A percentile compares a stretch with the other conserved stretches of the same genome.
Evolutionary conservation across 1,284 basidiomycete species (phyloP).

Genomic region (Sanghuangporus sanghuang): DNA sequence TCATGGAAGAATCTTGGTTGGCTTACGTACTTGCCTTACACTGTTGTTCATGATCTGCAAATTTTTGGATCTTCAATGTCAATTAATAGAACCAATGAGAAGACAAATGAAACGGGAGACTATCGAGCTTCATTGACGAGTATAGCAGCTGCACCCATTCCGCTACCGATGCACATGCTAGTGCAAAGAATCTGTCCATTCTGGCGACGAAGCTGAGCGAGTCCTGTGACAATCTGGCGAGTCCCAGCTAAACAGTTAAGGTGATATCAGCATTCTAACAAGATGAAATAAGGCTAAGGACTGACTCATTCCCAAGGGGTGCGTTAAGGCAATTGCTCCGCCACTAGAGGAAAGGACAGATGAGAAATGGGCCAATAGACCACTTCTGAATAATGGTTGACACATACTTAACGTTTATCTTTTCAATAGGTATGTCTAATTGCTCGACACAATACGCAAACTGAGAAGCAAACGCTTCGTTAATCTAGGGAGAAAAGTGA

Average conservation of each 20-base stretch:
- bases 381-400: not conserved
- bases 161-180: slow-evolving; percentile 87
- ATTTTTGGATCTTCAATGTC: too few relatives aligned
- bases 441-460: slow-evolving; percentile 77
- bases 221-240: slow-evolving; percentile 82
- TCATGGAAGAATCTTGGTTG: too few relatives aligned
- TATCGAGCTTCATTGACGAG: slow-evolving; percentile 67
- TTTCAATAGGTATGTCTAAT: slow-evolving; percentile 68
- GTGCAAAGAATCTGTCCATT: slow-evolving; percentile 67
- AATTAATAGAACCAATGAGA: not conserved
- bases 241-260: slow-evolving; percentile 56
- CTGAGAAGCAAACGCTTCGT: slow-evolving; percentile 87
- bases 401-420: slow-evolving; percentile 80
- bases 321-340: slow-evolving; percentile 82
- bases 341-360: slow-evolving; percentile 42
- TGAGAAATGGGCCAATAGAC: not conserved
- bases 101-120: not conserved
- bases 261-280: slow-evolving; percentile 3
- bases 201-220: slow-evolving; percentile 70
- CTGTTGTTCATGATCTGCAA: too few relatives aligned
- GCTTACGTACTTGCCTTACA: too few relatives aligned
- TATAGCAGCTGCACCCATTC: slow-evolving; percentile 83
- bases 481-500: slow-evolving; percentile 33
- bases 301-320: slow-evolving; percentile 79
- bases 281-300: slow-evolving; percentile 17